Evolutionary conservation across 345 rosid species (phyloP).

Genomic region (Cochlearia excelsa): DNA sequence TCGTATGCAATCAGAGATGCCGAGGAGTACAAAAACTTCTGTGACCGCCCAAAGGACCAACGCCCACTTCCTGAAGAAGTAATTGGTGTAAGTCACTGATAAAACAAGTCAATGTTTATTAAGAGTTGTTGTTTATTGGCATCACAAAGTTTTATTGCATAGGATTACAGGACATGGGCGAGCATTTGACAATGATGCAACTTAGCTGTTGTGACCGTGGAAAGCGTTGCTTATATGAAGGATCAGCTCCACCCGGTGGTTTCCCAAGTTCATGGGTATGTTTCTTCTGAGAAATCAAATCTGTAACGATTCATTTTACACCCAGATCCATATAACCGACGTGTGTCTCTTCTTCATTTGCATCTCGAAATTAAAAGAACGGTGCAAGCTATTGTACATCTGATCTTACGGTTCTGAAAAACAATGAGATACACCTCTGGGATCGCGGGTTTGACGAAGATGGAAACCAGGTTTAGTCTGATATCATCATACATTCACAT

Average conservation of each 20-base stretch:
- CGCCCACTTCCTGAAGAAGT: slow-evolving; percentile 86
- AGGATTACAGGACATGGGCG: slow-evolving; percentile 64
- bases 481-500: background rate
- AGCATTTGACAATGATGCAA: slow-evolving; percentile 69
- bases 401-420: slow-evolving; percentile 77
- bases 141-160: slow-evolving; percentile 11
- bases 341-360: background rate
- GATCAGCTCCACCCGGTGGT: slow-evolving; percentile 75
- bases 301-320: background rate
- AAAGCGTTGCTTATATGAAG: slow-evolving; percentile 78
- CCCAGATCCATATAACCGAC: background rate
- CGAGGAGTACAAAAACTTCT: slow-evolving; percentile 84
- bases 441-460: slow-evolving; percentile 83
- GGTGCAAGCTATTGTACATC: slow-evolving; percentile 77
- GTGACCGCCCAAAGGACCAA: slow-evolving; percentile 79
- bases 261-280: slow-evolving; percentile 86
- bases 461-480: slow-evolving; percentile 57
- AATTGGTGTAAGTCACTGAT: slow-evolving; percentile 59
- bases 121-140: background rate
- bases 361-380: slow-evolving; percentile 37
- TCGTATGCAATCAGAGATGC: slow-evolving; percentile 78
- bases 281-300: slow-evolving; percentile 12
- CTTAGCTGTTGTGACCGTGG: slow-evolving; percentile 79
- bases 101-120: background rate
- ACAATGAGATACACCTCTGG: slow-evolving; percentile 84